Conservation (phyloP, 306 rosid genomes). For the Pachyrhizus erosus region DNA sequence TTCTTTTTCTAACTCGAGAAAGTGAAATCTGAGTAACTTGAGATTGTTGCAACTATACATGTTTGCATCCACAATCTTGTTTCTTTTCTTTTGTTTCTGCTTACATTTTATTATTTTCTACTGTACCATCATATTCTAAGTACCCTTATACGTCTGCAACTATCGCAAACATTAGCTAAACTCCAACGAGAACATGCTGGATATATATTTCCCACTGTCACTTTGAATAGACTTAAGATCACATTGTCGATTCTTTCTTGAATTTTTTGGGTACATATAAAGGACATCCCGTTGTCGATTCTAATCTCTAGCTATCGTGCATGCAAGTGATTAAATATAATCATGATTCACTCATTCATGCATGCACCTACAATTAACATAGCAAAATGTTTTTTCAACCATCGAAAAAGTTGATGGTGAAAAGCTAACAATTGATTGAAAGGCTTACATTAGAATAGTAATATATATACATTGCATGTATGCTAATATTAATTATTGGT, state of each 20-base stretch:
- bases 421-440: slow-evolving; percentile 1
- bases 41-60: background rate
- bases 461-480: background rate
- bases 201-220: slow-evolving; percentile 10
- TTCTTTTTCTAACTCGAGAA: background rate
- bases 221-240: background rate
- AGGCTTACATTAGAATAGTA: background rate
- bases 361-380: background rate
- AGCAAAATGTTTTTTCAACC: slow-evolving; percentile 16
- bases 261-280: background rate
- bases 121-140: background rate
- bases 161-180: background rate
- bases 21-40: background rate
- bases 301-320: background rate
- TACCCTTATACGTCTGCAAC: background rate
- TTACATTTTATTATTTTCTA: background rate
- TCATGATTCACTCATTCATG: background rate
- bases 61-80: background rate
- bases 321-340: background rate
- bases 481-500: background rate
- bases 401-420: slow-evolving; percentile 5
- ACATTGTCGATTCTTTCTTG: background rate
- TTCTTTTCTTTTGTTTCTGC: background rate
- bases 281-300: slow-evolving; percentile 4
- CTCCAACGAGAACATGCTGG: background rate